phyloP scores from a whole-genome alignment of 768 basidiomycete genomes.

The Grammothele lineata region DNA sequence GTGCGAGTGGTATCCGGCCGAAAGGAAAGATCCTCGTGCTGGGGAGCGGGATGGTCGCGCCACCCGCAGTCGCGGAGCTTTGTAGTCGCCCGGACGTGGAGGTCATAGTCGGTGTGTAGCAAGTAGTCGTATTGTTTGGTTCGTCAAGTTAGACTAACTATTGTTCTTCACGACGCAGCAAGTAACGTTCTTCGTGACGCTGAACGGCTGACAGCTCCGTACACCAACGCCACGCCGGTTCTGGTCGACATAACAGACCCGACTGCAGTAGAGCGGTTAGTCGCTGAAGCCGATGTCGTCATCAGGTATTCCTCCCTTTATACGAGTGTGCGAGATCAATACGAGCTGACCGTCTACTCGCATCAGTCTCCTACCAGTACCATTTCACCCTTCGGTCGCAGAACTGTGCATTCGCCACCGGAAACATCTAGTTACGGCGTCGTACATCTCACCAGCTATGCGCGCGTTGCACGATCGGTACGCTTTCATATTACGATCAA shows the following conservation, averaged over 20 bases:
- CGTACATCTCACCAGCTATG: conserved; percentile 85
- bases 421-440: conserved; percentile 87
- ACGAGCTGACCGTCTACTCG: not conserved
- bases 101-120: conserved; percentile 68
- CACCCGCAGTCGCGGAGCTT: conserved; percentile 78
- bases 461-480: conserved; percentile 55
- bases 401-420: conserved; percentile 61
- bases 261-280: conserved; percentile 41
- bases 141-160: not conserved
- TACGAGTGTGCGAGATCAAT: too few relatives aligned
- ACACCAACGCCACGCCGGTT: conserved; percentile 51
- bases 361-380: conserved; percentile 71
- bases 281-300: conserved; percentile 71
- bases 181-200: conserved; percentile 69
- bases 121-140: not conserved
- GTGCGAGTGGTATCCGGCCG: conserved; percentile 8
- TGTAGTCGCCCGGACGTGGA: conserved; percentile 57
- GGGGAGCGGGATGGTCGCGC: conserved; percentile 95
- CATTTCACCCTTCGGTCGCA: conserved; percentile 69
- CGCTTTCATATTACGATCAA: conserved; percentile 23
- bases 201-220: conserved; percentile 38
- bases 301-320: conserved; percentile 64
- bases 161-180: too few relatives aligned
- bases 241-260: conserved; percentile 55
- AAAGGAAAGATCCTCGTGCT: conserved; percentile 75